Evolutionary conservation across 2,329 filamentous ascomycete genomes (phyloP).

Genomic region (Beauveria australis): DNA sequence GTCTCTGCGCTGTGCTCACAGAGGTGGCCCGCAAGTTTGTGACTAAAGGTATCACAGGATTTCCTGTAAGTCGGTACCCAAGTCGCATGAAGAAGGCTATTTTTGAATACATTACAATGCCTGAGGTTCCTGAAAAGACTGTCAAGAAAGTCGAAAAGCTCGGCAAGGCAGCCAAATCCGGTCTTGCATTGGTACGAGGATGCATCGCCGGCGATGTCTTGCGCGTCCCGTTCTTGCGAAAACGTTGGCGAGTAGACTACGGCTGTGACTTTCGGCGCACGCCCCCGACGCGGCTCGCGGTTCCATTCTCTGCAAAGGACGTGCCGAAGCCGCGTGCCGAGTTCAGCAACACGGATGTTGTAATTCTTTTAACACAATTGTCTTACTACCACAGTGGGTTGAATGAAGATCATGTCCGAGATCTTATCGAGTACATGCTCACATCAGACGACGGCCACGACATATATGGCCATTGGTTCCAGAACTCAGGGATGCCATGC

Average conservation of each 20-base stretch:
- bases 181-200: conserved; percentile 35
- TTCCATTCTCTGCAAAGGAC: conserved; percentile 55
- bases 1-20: not conserved
- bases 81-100: not conserved
- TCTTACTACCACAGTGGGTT: conserved; percentile 52
- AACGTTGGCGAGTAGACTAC: conserved; percentile 59
- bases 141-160: not conserved
- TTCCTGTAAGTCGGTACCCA: conserved; percentile 34
- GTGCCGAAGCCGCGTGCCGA: conserved; percentile 46
- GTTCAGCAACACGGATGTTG: conserved; percentile 54
- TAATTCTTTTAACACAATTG: conserved; percentile 47
- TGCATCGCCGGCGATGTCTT: conserved; percentile 49
- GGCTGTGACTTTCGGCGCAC: conserved; percentile 39
- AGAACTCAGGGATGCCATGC: conserved; percentile 26
- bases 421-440: conserved; percentile 37
- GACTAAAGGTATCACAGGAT: conserved; percentile 26
- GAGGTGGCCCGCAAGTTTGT: conserved; percentile 27
- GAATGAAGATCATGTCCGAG: conserved; percentile 37
- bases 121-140: rapidly evolving
- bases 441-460: conserved; percentile 41
- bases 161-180: not conserved
- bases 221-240: conserved; percentile 42
- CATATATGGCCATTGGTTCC: conserved; percentile 45
- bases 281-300: conserved; percentile 39
- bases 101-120: not conserved